Base-by-base conservation (phyloP, 495 filamentous ascomycete genomes). In the Friedmanniomyces endolithicus region DNA sequence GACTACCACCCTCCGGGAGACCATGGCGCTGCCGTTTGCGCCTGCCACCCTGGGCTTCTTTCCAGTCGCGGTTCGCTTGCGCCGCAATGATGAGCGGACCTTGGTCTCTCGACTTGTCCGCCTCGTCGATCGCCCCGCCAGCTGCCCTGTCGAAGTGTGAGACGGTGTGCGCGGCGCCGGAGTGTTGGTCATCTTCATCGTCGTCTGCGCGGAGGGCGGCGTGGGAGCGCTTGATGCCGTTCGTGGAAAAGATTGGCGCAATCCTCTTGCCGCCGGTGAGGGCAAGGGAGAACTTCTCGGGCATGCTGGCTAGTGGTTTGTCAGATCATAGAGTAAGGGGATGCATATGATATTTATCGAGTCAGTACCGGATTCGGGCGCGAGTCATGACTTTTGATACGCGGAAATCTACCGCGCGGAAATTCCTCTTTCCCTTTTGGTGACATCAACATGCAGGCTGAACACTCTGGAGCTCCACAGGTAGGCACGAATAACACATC, bases 41-140 rank as follows among this genome's bases (percentile, higher is more conserved):
- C 44, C 70, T 70, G 47, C 74, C 67, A 31, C 27, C 27, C 27
- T 31, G 27, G 56, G 82, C 76, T 53, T 82, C 81, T 62, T 81
- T 79, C 85, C 85, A 87, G 64, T 88, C 80, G 48, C 83, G 79
- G 64, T 84, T 86, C 65, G 75, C 76, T 53, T 81, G 74, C 12
- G 76, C 75, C 12, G 73, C 73, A 50, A 92, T 92, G 23, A 87
- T 75, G 23, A 86, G 68, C 12, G 77, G 75, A 48, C 67, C 65
- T 46, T 76, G 72, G 16, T 61, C 67, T 31, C 69, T 55, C 35
- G 57, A 64, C 9, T 62, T 57, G 14, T 49, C 33, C 17, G 50
- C 39, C 3, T 59, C 54, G 27, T 52, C 56, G 39, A 84, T 71
- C 11, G 74, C 78, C 11, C 71, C 75, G 24, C 81, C 81, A 0